Evolutionary conservation across 164 flowering plant genomes (phyloP), one percentile per base, ranked within the genome.

Genomic region (Vitis amurensis): DNA sequence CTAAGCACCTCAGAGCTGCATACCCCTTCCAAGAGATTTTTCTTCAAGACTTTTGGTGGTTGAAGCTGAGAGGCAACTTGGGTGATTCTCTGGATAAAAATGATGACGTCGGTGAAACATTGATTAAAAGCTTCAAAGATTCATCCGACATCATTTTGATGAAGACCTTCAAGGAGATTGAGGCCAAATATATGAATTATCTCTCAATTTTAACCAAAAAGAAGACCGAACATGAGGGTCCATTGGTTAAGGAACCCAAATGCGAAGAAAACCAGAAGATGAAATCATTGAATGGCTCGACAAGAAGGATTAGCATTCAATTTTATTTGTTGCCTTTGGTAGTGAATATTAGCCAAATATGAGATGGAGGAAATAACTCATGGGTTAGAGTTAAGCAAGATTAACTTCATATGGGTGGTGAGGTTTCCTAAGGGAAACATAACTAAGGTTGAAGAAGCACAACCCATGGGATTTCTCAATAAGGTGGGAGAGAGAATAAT

Each of bases 321-420:
- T 19, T 19, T 19, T 19, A 19, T 19, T 19, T 19, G 23, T 19
- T 19, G 23, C 23, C 1, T 19, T 19, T 19, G 23, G 23, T 19
- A 19, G 23, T 19, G 23, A 19, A 19, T 19, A 1, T 19, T 19
- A 19, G 23, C 23, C 0, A 19, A 19, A 19, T 1, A 19, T 0
- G 0, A 19, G 23, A 19, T 19, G 0, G 23, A 19, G 23, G 0
- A 19, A 19, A 19, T 19, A 19, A 19, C 23, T 19, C 23, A 19
- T 0, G 23, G 23, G 1, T 19, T 19, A 19, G 23, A 19, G 23
- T 0, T 19, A 19, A 19, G 23, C 23, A 19, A 19, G 23, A 19
- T 19, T 19, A 19, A 19, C 23, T 78, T 78, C 66, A 72, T 78
- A 0, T 78, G 78, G 81, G 81, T 71, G 2, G 9, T 78, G 0